phyloP scores from a whole-genome alignment of 2,329 filamentous ascomycete genomes.

The Fusarium piperis region DNA sequence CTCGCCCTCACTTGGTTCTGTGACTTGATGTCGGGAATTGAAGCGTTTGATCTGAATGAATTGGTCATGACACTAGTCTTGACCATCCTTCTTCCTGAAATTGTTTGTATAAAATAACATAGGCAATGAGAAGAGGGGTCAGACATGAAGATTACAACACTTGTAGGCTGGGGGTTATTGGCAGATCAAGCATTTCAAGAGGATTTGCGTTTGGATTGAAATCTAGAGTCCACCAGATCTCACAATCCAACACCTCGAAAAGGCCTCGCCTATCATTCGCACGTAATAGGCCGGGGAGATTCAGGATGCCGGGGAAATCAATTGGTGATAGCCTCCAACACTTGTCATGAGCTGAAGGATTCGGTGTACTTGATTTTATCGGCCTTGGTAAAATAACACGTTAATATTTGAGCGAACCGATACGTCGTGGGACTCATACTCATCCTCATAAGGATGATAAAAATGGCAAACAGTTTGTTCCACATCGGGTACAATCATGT shows the following conservation, averaged over 20 bases:
- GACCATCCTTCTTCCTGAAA: no score
- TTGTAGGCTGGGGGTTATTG: neutral
- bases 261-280: no score
- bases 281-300: no score
- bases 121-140: neutral
- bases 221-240: neutral
- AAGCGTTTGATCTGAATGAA: neutral
- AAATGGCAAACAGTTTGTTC: neutral
- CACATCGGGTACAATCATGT: neutral
- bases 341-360: neutral
- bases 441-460: neutral
- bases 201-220: neutral
- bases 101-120: neutral
- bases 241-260: neutral
- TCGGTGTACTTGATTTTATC: neutral
- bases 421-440: neutral
- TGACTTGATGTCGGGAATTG: neutral
- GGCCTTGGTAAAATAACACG: neutral
- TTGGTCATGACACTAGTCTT: neutral
- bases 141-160: neutral
- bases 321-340: neutral
- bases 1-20: neutral
- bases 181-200: neutral
- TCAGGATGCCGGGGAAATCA: neutral
- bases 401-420: neutral